Conservation (phyloP, 768 basidiomycete species). For the Suillus placidus region DNA sequence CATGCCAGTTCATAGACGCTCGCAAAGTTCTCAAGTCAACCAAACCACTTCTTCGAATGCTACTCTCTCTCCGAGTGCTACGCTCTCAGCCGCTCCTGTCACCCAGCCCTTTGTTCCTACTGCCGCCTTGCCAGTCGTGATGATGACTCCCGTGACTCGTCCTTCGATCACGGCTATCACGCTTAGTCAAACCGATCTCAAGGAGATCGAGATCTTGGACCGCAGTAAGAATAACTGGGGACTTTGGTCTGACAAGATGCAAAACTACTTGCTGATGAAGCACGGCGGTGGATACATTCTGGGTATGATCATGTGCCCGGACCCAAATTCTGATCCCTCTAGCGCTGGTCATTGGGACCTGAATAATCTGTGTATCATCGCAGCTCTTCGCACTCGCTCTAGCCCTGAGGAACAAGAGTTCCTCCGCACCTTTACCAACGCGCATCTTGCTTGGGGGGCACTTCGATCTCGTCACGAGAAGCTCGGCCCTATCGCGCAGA, state of each 20-base stretch:
- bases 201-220: background rate
- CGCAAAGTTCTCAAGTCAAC: no score
- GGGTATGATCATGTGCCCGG: background rate
- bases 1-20: no score
- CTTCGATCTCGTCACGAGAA: conserved; percentile 21
- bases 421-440: background rate
- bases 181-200: no score
- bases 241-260: background rate
- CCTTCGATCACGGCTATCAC: no score
- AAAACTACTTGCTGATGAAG: background rate
- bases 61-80: no score
- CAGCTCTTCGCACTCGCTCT: background rate
- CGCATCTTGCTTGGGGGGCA: conserved; percentile 11
- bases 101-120: no score
- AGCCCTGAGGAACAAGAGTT: background rate
- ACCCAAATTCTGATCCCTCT: background rate
- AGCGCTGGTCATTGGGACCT: conserved; percentile 9
- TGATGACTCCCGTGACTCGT: no score
- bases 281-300: conserved; percentile 8
- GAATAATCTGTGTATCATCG: conserved; percentile 13
- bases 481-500: conserved; percentile 14
- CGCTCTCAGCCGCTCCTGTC: no score
- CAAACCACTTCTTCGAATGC: no score
- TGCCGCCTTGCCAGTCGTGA: no score
- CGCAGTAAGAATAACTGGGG: conserved; percentile 7